A percentile compares a stretch with the other conserved stretches of the same genome.
Conservation (phyloP, 148 eudicot genomes). For the Salicornia ramosissima region DNA sequence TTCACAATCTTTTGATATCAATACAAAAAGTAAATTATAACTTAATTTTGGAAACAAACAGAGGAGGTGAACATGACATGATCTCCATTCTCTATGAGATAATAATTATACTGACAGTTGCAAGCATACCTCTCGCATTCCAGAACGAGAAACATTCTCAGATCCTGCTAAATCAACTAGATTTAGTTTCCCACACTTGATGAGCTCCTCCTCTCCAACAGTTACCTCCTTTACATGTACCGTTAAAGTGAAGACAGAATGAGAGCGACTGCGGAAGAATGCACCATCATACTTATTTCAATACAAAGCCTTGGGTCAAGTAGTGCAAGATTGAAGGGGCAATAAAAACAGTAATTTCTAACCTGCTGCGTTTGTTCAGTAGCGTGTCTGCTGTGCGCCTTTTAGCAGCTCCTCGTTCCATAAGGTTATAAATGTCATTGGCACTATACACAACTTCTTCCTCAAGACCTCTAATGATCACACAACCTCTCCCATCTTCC, state of each 20-base stretch:
- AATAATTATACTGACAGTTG: not conserved
- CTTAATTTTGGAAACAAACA: not conserved
- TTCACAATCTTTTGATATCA: not conserved
- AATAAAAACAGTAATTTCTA: not conserved
- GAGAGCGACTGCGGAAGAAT: slow-evolving; percentile 67
- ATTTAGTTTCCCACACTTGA: slow-evolving; percentile 88
- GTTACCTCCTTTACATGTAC: slow-evolving; percentile 64
- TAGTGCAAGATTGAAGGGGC: not conserved
- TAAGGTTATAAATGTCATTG: slow-evolving; percentile 68
- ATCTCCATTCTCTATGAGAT: not conserved
- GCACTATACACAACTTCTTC: slow-evolving; percentile 90
- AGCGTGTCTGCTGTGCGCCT: slow-evolving; percentile 80
- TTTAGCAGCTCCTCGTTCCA: slow-evolving; percentile 80
- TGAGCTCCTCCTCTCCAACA: slow-evolving; percentile 71
- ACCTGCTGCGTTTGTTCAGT: slow-evolving; percentile 86
- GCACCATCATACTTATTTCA: not conserved
- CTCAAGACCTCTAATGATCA: slow-evolving; percentile 76
- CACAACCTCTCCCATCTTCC: slow-evolving; percentile 91
- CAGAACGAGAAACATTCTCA: slow-evolving; percentile 80
- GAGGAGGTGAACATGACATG: not conserved
- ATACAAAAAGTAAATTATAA: too few species aligned
- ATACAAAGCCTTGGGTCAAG: not conserved
- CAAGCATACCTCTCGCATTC: slow-evolving; percentile 59
- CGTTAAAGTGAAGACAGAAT: slow-evolving; percentile 75
- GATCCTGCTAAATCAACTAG: slow-evolving; percentile 96